Conservation (phyloP, 345 rosid species). For the Citrus medica region DNA sequence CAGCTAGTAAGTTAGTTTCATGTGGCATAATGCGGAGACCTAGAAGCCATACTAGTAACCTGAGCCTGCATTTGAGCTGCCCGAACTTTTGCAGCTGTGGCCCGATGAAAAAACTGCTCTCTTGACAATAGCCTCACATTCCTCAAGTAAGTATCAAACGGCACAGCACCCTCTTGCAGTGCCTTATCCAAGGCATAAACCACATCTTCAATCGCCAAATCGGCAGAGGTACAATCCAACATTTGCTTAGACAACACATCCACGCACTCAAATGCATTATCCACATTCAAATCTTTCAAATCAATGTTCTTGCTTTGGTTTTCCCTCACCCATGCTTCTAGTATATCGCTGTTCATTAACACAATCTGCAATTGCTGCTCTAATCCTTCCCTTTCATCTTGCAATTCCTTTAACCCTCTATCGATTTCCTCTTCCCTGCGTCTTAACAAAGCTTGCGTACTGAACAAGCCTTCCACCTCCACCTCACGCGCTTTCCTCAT, state of each 20-base stretch:
- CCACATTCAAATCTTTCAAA: conserved; percentile 42
- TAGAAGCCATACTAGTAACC: conserved; percentile 78
- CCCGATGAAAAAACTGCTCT: conserved; percentile 87
- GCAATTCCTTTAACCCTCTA: conserved; percentile 67
- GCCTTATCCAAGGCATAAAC: conserved; percentile 79
- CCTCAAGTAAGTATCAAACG: conserved; percentile 85
- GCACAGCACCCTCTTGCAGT: conserved; percentile 54
- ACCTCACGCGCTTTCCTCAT: conserved; percentile 69
- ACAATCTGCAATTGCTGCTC: conserved; percentile 86
- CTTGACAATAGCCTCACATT: conserved; percentile 84
- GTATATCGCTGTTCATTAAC: conserved; percentile 61
- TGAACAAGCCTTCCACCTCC: conserved; percentile 73
- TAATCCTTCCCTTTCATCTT: conserved; percentile 62
- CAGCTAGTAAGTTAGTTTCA: background rate
- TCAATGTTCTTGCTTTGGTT: conserved; percentile 46
- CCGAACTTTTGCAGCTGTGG: conserved; percentile 73
- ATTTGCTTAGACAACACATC: conserved; percentile 71
- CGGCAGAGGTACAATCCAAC: conserved; percentile 68
- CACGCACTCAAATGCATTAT: conserved; percentile 50
- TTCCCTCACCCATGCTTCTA: conserved; percentile 68
- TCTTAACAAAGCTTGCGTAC: conserved; percentile 62
- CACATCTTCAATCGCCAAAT: conserved; percentile 87
- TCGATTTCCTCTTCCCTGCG: conserved; percentile 58
- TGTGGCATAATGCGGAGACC: conserved; percentile 37
- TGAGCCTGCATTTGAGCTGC: conserved; percentile 86